Evolutionary conservation across 2,329 filamentous ascomycete genomes (phyloP).

Genomic region (Cladophialophora chaetospira): DNA sequence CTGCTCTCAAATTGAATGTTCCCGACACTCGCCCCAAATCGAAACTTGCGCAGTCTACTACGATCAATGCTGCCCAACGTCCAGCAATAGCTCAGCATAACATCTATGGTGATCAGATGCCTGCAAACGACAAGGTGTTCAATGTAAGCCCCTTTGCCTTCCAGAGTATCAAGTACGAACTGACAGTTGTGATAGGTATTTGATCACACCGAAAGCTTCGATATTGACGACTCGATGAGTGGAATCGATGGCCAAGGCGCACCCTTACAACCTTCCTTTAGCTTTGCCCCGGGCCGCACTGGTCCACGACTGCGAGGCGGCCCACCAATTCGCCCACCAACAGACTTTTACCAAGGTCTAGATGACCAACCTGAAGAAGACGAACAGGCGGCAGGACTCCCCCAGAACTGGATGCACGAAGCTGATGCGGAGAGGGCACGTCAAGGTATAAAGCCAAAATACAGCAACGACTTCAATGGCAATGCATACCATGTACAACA

Average conservation of each 20-base stretch:
- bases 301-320: background rate
- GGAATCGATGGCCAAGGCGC: constrained; percentile 12
- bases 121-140: background rate
- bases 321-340: background rate
- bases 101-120: background rate
- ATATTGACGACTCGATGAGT: constrained; percentile 27
- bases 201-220: constrained; percentile 30
- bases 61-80: background rate
- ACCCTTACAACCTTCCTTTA: background rate
- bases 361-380: background rate
- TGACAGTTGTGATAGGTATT: constrained; percentile 17
- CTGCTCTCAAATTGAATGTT: constrained; percentile 20
- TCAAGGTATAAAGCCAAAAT: constrained; percentile 14
- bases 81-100: background rate
- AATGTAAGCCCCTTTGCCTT: background rate
- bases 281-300: background rate
- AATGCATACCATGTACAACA: background rate
- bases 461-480: constrained; percentile 2
- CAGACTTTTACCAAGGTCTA: background rate
- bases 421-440: constrained; percentile 19
- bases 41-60: background rate
- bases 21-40: constrained; percentile 17
- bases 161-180: background rate
- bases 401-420: constrained; percentile 11
- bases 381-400: background rate